Conservation (phyloP, 495 filamentous ascomycete genomes). For the Penicillium macrosclerotiorum region DNA sequence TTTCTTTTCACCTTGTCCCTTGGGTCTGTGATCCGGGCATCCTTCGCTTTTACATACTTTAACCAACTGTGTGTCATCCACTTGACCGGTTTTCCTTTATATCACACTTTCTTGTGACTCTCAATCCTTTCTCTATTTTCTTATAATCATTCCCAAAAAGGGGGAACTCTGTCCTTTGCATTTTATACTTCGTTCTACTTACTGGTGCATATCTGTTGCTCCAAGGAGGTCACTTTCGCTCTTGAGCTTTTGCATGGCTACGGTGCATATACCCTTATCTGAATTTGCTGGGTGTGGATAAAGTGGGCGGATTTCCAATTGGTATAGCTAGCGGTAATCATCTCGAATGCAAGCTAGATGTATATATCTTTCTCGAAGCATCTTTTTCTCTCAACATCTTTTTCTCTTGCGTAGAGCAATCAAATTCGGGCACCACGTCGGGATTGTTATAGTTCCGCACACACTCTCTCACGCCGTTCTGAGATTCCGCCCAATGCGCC, state of each 20-base stretch:
- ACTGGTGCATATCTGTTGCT: constrained; percentile 4
- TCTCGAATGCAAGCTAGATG: neutral
- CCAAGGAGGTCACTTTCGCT: constrained; percentile 26
- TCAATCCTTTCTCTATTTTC: constrained; percentile 17
- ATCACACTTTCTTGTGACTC: constrained; percentile 4
- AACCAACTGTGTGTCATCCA: constrained; percentile 19
- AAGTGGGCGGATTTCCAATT: constrained; percentile 13
- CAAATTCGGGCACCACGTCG: no score
- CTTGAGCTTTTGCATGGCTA: constrained; percentile 34
- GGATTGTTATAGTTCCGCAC: no score
- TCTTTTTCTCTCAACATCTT: no score
- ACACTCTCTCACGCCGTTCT: no score
- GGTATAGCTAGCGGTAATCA: neutral
- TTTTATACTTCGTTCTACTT: constrained; percentile 12
- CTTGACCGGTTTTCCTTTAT: constrained; percentile 19
- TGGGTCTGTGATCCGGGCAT: constrained; percentile 19
- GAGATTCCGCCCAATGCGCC: constrained; percentile 12
- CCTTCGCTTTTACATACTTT: constrained; percentile 31
- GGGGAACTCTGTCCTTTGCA: constrained; percentile 23
- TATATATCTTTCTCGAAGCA: no score
- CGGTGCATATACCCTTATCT: constrained; percentile 41
- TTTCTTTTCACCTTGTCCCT: constrained; percentile 12
- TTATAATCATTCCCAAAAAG: constrained; percentile 23
- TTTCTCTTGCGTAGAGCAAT: no score
- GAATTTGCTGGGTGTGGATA: constrained; percentile 36